Percentiles rank a stretch among this genome's conserved stretches.
Evolutionary conservation across 2,329 filamentous ascomycete species (phyloP).

Genomic region (Fusarium virguliforme): DNA sequence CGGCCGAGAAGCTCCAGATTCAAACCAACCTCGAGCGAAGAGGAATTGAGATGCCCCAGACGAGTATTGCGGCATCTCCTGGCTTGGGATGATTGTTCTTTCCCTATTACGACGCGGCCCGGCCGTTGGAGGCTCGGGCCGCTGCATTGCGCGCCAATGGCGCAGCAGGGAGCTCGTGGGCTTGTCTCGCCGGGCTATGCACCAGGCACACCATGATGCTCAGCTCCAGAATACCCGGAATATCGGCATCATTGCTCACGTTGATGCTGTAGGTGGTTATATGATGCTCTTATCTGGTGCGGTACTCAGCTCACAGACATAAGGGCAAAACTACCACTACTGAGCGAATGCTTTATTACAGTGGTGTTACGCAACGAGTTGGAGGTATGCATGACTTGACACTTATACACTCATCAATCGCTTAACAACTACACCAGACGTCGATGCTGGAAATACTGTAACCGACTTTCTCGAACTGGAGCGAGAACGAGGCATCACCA

Average conservation of each 20-base stretch:
- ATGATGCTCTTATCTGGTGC: rapidly evolving
- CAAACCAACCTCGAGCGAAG: constrained; percentile 25
- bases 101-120: constrained; percentile 46
- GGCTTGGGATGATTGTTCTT: constrained; percentile 47
- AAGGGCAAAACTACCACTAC: constrained; percentile 97
- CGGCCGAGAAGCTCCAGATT: constrained; percentile 33
- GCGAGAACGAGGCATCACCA: constrained; percentile 93
- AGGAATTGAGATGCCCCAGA: constrained; percentile 39
- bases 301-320: constrained; percentile 14
- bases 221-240: constrained; percentile 79
- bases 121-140: constrained; percentile 40
- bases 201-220: constrained; percentile 47
- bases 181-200: constrained; percentile 38
- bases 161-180: constrained; percentile 33
- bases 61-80: constrained; percentile 20
- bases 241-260: constrained; percentile 98
- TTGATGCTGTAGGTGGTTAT: constrained; percentile 79
- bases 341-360: constrained; percentile 98
- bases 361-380: constrained; percentile 88
- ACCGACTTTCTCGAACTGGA: constrained; percentile 97
- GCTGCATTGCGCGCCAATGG: constrained; percentile 46
- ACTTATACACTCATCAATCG: neutral
- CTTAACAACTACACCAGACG: constrained; percentile 69
- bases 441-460: constrained; percentile 96
- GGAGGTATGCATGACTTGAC: constrained; percentile 71